phyloP scores from a whole-genome alignment of 371 early-diverging fungal species.

The Mucor mucedo region DNA sequence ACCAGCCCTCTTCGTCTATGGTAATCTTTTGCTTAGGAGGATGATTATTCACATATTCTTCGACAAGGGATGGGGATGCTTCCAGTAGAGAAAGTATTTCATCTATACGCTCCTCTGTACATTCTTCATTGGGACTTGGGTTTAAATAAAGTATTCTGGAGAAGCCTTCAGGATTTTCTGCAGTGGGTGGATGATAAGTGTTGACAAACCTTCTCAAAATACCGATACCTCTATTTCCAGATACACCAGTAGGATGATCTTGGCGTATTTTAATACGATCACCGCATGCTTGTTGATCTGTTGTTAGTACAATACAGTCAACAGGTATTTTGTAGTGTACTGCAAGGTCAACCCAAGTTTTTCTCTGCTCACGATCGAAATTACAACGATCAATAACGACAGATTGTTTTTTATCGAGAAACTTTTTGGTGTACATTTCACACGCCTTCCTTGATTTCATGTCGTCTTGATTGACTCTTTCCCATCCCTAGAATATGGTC shows the following conservation, averaged over 20 bases:
- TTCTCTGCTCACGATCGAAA: constrained; percentile 75
- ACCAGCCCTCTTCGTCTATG: constrained; percentile 20
- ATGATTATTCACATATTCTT: neutral
- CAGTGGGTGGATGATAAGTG: constrained; percentile 62
- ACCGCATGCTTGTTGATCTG: constrained; percentile 61
- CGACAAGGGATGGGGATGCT: constrained; percentile 13
- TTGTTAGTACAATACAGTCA: constrained; percentile 74
- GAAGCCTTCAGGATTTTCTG: constrained; percentile 63
- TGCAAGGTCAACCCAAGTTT: constrained; percentile 73
- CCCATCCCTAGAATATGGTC: constrained; percentile 19
- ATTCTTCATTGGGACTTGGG: constrained; percentile 52
- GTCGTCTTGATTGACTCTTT: constrained; percentile 58
- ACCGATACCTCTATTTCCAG: constrained; percentile 63
- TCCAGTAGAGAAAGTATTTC: constrained; percentile 42
- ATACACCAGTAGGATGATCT: constrained; percentile 80
- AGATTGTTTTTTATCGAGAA: constrained; percentile 54
- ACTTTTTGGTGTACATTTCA: constrained; percentile 45
- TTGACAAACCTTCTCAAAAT: constrained; percentile 66
- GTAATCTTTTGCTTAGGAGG: constrained; percentile 2
- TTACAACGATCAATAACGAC: constrained; percentile 81
- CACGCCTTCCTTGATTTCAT: constrained; percentile 69
- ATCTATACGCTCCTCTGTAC: constrained; percentile 55
- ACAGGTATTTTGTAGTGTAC: constrained; percentile 59
- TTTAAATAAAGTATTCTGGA: constrained; percentile 53
- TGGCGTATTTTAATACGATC: constrained; percentile 61